Conservation (phyloP, 305 asterid genomes). For the Salvia sclarea region DNA sequence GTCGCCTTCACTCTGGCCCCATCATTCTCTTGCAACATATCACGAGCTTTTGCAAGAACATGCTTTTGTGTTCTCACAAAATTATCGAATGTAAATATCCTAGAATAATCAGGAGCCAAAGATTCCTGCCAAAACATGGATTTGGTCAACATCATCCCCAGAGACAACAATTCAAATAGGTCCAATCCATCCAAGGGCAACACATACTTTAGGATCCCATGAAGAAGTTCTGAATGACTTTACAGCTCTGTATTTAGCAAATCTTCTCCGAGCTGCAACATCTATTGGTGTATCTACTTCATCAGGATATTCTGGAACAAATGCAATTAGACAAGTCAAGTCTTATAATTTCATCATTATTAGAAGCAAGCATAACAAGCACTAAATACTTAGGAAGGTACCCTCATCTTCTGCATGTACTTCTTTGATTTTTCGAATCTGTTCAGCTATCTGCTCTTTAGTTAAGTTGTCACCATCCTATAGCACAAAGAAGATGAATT, state of each 20-base stretch:
- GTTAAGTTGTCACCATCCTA: slow-evolving; percentile 81
- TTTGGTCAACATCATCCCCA: slow-evolving; percentile 23
- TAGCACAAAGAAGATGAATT: slow-evolving; percentile 32
- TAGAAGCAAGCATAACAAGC: slow-evolving; percentile 20
- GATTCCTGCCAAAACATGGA: slow-evolving; percentile 80
- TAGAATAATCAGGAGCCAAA: slow-evolving; percentile 87
- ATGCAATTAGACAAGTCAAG: slow-evolving; percentile 29
- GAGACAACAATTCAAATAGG: slow-evolving; percentile 23
- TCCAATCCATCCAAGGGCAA: slow-evolving; percentile 18
- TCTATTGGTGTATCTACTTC: slow-evolving; percentile 98
- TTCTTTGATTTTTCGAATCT: slow-evolving; percentile 81
- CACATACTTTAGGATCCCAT: slow-evolving; percentile 95
- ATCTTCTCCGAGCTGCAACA: slow-evolving; percentile 86
- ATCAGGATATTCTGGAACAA: slow-evolving; percentile 74
- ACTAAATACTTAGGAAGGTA: slow-evolving; percentile 33
- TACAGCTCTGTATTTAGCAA: slow-evolving; percentile 91
- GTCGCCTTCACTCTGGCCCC: no score
- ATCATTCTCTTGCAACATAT: slow-evolving; percentile 60
- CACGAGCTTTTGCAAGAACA: slow-evolving; percentile 72
- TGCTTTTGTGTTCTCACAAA: slow-evolving; percentile 80
- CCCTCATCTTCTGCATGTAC: slow-evolving; percentile 96
- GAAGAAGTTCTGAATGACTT: slow-evolving; percentile 92
- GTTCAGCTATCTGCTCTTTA: slow-evolving; percentile 84
- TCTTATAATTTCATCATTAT: neutral
- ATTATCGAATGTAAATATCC: slow-evolving; percentile 86